These are phyloP conservation scores for Fagopyrum esculentum DNA, from an alignment of 148 eudicot species.

Conservation along the genomic window DNA sequence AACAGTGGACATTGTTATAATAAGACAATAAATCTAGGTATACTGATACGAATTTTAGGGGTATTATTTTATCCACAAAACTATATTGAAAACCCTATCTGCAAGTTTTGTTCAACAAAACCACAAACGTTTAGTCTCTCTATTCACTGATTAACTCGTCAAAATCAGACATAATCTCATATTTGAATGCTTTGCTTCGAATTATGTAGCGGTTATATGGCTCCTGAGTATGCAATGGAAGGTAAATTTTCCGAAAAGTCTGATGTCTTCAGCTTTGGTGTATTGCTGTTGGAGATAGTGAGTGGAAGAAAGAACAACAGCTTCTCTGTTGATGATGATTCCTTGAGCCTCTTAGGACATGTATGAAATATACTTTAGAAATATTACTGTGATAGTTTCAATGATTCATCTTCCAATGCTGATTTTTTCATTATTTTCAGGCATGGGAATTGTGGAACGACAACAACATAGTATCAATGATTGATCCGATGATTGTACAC, in stretches of 20 bases:
- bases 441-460: slow-evolving; percentile 3
- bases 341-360: slow-evolving; percentile 5
- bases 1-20: too few species aligned
- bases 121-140: too few species aligned
- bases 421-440: neutral
- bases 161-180: too few species aligned
- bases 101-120: too few species aligned
- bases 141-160: too few species aligned
- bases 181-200: neutral
- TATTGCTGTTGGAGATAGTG: slow-evolving; percentile 11
- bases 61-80: too few species aligned
- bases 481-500: neutral
- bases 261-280: slow-evolving; percentile 19
- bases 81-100: too few species aligned
- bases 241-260: slow-evolving; percentile 17
- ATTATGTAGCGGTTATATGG: slow-evolving; percentile 17
- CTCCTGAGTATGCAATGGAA: slow-evolving; percentile 17
- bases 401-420: neutral
- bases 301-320: slow-evolving; percentile 17
- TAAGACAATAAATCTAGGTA: too few species aligned
- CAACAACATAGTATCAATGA: neutral
- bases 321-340: neutral
- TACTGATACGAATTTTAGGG: too few species aligned
- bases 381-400: neutral
- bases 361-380: slow-evolving; percentile 6